These are phyloP conservation scores for Euphorbia tirucalli DNA, from an alignment of 345 rosid species.

Conservation along the genomic window DNA sequence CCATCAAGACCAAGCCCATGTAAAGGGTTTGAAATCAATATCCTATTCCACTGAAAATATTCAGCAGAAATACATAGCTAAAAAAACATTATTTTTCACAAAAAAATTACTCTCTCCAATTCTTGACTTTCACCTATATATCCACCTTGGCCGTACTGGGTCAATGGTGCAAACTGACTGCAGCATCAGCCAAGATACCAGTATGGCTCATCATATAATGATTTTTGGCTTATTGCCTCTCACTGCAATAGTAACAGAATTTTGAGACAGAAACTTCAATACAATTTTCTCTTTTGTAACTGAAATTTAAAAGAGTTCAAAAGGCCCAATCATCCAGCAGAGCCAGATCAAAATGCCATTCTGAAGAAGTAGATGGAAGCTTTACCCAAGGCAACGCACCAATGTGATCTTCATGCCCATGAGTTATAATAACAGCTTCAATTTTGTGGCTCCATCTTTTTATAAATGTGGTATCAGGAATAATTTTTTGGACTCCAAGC, in stretches of 20 bases:
- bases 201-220: not conserved
- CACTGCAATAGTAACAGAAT: slow-evolving; percentile 1
- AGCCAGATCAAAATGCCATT: not conserved
- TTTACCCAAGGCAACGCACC: slow-evolving; percentile 99
- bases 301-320: not conserved
- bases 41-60: not conserved
- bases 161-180: not conserved
- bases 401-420: slow-evolving; percentile 99
- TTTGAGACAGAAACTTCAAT: not conserved
- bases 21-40: not conserved
- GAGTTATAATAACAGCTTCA: slow-evolving; percentile 96
- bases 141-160: not conserved
- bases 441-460: slow-evolving; percentile 93
- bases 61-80: not conserved
- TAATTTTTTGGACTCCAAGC: slow-evolving; percentile 88
- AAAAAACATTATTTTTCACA: not conserved
- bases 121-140: not conserved
- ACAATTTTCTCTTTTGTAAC: not conserved
- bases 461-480: slow-evolving; percentile 95
- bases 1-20: not conserved
- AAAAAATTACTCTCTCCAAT: not conserved
- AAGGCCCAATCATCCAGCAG: slow-evolving; percentile 4
- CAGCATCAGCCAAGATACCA: slow-evolving; percentile 5
- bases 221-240: not conserved
- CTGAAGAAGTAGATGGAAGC: slow-evolving; percentile 45